Evolutionary conservation across 495 filamentous ascomycete genomes (phyloP).

Genomic region (Hypoxylon crocopeplum): DNA sequence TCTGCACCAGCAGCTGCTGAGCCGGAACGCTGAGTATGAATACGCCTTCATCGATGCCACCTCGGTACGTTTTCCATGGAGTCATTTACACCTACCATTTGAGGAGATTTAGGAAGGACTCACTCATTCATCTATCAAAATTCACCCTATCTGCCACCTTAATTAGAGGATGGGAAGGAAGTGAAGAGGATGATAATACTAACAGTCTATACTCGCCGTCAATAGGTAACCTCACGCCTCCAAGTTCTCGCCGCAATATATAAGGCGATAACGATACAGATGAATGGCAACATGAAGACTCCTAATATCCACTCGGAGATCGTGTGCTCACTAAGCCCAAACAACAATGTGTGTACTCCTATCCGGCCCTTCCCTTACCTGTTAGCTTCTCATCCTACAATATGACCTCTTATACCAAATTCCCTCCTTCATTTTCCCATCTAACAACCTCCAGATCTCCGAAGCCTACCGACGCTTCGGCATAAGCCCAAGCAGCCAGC

Average conservation of each 20-base stretch:
- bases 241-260: conserved; percentile 82
- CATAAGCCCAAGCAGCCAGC: conserved; percentile 69
- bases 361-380: too few species aligned
- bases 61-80: conserved; percentile 33
- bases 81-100: too few species aligned
- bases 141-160: too few species aligned
- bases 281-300: conserved; percentile 68
- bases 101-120: too few species aligned
- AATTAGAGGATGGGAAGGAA: too few species aligned
- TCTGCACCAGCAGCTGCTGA: conserved; percentile 79
- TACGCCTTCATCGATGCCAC: conserved; percentile 90
- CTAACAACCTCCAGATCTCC: conserved; percentile 68
- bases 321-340: conserved; percentile 80
- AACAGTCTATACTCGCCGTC: conserved; percentile 22
- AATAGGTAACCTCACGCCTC: conserved; percentile 64
- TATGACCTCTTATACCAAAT: background rate
- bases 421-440: too few species aligned
- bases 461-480: conserved; percentile 91
- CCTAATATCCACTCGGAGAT: conserved; percentile 93
- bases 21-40: conserved; percentile 81
- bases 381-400: too few species aligned
- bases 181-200: background rate
- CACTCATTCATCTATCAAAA: too few species aligned
- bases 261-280: conserved; percentile 72
- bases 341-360: conserved; percentile 81